These are phyloP conservation scores for Sordaria brevicollis DNA, from an alignment of 495 filamentous ascomycete genomes.

Conservation along the genomic window DNA sequence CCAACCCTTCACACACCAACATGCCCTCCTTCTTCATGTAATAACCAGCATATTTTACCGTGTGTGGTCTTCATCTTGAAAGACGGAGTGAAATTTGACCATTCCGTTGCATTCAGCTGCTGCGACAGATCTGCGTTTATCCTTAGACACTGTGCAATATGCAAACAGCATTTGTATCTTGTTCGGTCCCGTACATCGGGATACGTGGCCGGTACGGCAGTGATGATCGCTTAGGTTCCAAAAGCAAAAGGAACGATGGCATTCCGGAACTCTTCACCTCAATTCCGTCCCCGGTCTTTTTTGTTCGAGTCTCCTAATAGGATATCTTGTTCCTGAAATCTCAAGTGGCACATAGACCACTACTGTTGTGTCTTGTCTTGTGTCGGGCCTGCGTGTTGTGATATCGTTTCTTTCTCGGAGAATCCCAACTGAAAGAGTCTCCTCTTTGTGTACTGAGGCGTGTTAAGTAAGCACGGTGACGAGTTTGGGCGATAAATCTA, in stretches of 20 bases:
- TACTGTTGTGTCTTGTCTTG: neutral
- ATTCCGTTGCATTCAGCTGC: neutral
- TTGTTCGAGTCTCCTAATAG: neutral
- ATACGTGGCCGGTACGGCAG: neutral
- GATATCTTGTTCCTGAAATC: neutral
- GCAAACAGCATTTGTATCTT: neutral
- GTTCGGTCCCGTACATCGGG: neutral
- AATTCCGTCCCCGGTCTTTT: neutral
- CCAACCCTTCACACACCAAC: no score
- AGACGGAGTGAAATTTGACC: neutral
- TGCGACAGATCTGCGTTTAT: neutral
- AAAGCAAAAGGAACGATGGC: neutral
- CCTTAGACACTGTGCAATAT: neutral
- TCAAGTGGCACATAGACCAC: neutral
- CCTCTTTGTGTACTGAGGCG: neutral
- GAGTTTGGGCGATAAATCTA: neutral
- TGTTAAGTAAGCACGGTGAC: neutral
- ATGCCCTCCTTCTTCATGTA: no score
- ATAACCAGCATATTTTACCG: neutral
- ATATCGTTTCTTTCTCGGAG: neutral
- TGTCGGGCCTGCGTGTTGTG: neutral
- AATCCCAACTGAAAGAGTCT: neutral
- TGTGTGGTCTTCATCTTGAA: neutral
- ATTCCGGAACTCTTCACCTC: neutral
- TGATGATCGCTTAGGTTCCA: neutral